Base-by-base conservation (phyloP, 306 rosid species). In the Cucurbita ficifolia region DNA sequence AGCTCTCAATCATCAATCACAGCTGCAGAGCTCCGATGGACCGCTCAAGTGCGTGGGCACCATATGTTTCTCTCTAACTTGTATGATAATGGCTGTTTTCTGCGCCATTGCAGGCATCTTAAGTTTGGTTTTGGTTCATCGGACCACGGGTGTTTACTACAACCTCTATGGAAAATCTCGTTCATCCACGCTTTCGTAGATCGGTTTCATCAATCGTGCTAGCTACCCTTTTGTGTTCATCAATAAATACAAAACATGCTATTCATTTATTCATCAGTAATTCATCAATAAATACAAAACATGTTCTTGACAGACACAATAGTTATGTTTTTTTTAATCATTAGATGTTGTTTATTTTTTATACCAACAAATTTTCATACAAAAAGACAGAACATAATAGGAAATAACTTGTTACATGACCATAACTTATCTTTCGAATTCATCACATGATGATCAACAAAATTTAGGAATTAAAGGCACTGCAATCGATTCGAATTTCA, bases 41-140 rank as follows among this genome's bases (percentile, higher is more conserved):
- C 55, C 89, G 14, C 83, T 69, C 0, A 86, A 81, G 75, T 93
- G 98, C 75, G 83, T 80, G 19, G 98, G 98, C 46, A 19, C 81
- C 24, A 52, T 93, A 74, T 94, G 97, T 81, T 94, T 88, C 82
- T 94, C 85, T 85, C 24, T 87, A 10, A 94, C 98, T 75, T 85
- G 87, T 17, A 60, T 82, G 10, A 78, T 90, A 75, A 87, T 93
- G 96, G 83, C 90, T 57, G 88, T 60, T 72, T 85, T 94, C 56
- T 94, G 98, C 65, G 38, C 88, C 13, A 9, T 90, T 57, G 97
- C 89, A 0, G 80, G 87, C 49, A 70, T 76, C 6, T 80, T 89
- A 72, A 85, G 95, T 88, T 77, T 83, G 96, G 67, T 94, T 76
- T 88, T 93, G 3, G 98, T 93, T 8, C 51, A 72, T 39, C 82